Evolutionary conservation across 495 filamentous ascomycete genomes (phyloP), one percentile per base, ranked within the genome.

Genomic region (Pyrenula massariospora): DNA sequence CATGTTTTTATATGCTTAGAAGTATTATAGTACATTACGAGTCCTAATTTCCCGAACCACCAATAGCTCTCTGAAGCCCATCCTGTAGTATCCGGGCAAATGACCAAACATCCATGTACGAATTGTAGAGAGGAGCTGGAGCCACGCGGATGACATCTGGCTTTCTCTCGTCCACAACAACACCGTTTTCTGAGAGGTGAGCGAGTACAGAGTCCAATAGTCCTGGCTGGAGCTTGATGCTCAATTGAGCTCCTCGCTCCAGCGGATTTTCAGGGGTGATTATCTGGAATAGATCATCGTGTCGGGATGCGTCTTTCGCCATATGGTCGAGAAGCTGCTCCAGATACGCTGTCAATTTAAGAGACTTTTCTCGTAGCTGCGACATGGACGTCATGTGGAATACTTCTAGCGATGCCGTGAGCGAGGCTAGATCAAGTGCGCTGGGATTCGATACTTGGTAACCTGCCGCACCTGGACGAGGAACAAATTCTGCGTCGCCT

Each of bases 111-210:
- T 98, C 93, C 53, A 65, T 65, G 66, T 85, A 96, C 0, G 76
- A 83, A 68, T 96, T 96, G 68, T 95, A 98, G 54, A 97, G 64
- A 31, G 93, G 91, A 25, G 88, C 84, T 1, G 93, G 94, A 19
- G 92, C 90, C n/a, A 96, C 87, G 5, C 93, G 75, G 25, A 98
- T 79, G 23, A 98, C 94, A 68, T 96, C 84, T 21, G 93, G 93
- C 64, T 82, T 84, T 59, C 93, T 73, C 73, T 97, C 89, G 65
- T 98, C 93, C 31, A 94, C 82, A 22, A 98, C 79, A 10, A 95
- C 81, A 2, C 82, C 84, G 12, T 78, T 68, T 48, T 78, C 75
- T 62, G 94, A 83, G 31, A 98, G 63, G 53, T 71, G 71, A 54
- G 81, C 69, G 73, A 91, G 81, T 0, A 95, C 82, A 2, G 62